phyloP scores from a whole-genome alignment of 805 yeast genomes.

The Wickerhamiella nectarea region DNA sequence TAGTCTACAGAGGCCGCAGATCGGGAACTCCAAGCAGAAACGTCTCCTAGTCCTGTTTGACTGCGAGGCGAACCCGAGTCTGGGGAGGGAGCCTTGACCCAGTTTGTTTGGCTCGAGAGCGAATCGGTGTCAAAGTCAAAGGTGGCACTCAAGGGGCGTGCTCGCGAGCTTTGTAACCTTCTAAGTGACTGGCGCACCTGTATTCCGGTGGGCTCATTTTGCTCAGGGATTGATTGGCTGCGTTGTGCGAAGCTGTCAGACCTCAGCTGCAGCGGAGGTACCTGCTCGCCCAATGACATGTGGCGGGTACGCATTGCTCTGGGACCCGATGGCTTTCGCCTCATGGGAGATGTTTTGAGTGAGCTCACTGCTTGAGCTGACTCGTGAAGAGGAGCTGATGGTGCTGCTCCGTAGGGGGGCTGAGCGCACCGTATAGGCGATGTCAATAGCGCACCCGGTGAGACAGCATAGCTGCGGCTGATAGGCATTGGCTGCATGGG shows the following conservation, averaged over 20 bases:
- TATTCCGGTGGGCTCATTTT: neutral
- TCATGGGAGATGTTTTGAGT: neutral
- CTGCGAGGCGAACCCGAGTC: neutral
- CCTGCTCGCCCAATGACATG: neutral
- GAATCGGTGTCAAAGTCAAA: neutral
- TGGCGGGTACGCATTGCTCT: slow-evolving; percentile 5
- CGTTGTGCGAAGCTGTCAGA: neutral
- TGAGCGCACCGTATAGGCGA: neutral
- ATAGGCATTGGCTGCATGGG: neutral
- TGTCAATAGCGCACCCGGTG: neutral
- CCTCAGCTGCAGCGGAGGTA: slow-evolving; percentile 1
- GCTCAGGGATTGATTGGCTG: neutral
- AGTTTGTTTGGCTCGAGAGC: neutral
- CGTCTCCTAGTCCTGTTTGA: neutral
- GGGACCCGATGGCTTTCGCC: slow-evolving; percentile 1
- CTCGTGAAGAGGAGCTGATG: neutral
- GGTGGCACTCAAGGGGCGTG: neutral
- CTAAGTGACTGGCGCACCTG: neutral
- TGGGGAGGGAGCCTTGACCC: neutral
- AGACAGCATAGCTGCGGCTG: neutral
- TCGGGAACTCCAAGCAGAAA: neutral
- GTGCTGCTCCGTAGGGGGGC: neutral
- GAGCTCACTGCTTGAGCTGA: neutral
- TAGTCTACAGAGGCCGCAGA: neutral
- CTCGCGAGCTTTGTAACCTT: neutral